Evolutionary conservation across 2,329 filamentous ascomycete species (phyloP), one percentile per base, ranked within the genome.

Genomic region (Arthrobotrys sphaeroides): DNA sequence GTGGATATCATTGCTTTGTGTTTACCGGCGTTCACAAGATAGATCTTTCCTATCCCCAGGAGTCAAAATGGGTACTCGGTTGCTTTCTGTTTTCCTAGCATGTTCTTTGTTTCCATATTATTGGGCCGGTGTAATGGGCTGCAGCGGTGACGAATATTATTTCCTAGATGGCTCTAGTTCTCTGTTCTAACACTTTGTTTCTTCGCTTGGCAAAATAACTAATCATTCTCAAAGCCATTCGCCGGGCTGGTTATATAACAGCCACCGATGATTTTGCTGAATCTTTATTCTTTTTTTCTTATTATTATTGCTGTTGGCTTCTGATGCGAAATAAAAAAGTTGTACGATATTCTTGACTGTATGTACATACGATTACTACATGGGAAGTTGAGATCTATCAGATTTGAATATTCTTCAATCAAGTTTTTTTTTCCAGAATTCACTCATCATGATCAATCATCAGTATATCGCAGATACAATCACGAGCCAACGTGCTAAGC

Each of bases 31-130:
- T 65, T 76, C 22, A 16, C 24, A 31, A 51, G 47, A 51, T 51
- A 51, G 47, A 51, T 51, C 43, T 62, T 69, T n/a, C 18, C n/a
- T 70, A 70, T 61, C 43, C 60, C 55, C 42, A 18, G 66, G 66
- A 64, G 67, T 55, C 59, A 64, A 59, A 72, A 40, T 20, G 47
- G 57, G 38, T 47, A 12, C n/a, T 49, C 20, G 22, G 42, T 72
- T 24, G 16, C 6, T 36, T 20, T 72, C 36, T 64, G 4, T 18
- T 51, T 72, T 57, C 5, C 18, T 62, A 64, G 45, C 66, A 61
- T 49, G 55, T 24, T 43, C 36, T 31, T 61, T 53, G 31, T 36
- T 53, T 55, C 28, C 7, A 38, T 20, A 38, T 36, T 38, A 55
- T 55, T 38, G 28, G 51, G 51, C 31, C 16, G 51, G 51, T 38